Evolutionary conservation across 2,329 filamentous ascomycete genomes (phyloP), one percentile per base, ranked within the genome.

Genomic region (Penicillium olsonii): DNA sequence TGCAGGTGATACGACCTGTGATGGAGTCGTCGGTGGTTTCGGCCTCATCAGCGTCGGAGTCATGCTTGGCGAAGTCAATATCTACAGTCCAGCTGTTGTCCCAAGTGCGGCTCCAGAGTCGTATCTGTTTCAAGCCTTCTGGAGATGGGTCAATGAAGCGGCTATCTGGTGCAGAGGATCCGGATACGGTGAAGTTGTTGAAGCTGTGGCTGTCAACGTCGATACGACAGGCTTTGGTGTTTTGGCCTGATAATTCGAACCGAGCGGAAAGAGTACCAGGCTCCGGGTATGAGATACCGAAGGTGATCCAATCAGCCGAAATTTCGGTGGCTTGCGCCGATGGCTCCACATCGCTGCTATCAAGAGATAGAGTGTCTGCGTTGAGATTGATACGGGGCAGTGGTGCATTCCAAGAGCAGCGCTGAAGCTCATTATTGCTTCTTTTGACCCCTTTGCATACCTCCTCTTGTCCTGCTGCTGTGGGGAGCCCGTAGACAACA

Each of bases 51-150:
- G 46, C 63, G 62, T 14, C 66, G 55, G 48, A 27, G 5, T 55
- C 46, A 20, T 50, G 29, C n/a, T 58, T 34, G 2, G 52, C 48
- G 18, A 62, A 91, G 47, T 82, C 77, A 2, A 94, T 79, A 60
- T 88, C 83, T 15, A 95, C 85, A 14, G 80, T 79, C 89, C 92
- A 96, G 3, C 80, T 80, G 22, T 83, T 83, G 40, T 84, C 80
- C 86, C 90, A 96, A 29, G 85, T 83, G 27, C 94, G 81, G 57
- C 88, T 87, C 87, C 92, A 96, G 10, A 97, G 79, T 50, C 87
- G 82, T 45, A 96, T 78, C 52, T 87, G 82, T 35, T 78, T 78
- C 48, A 87, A 78, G 1, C 88, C 88, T 11, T 78, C 77, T 7
- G 83, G 76, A 1, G 84, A 81, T 5, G 84, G 80, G 37, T 79